phyloP scores from a whole-genome alignment of 1,284 basidiomycete species.

The Boletus mariae region DNA sequence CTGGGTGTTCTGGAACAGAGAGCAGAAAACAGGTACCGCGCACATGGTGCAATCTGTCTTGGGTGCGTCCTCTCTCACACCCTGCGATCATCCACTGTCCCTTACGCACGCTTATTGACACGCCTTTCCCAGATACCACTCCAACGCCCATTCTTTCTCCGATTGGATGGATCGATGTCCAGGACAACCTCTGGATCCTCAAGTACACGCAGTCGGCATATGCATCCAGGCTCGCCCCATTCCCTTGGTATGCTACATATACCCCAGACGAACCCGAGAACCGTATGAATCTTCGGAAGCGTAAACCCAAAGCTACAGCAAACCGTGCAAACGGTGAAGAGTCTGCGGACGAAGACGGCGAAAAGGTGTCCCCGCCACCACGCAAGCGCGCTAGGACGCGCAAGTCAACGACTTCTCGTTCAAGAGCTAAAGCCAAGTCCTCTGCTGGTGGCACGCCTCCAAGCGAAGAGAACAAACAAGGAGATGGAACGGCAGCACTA shows the following conservation, averaged over 20 bases:
- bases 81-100: conserved; percentile 2
- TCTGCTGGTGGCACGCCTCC: conserved; percentile 1
- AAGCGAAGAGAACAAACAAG: conserved; percentile 6
- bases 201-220: conserved; percentile 31
- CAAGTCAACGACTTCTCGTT: conserved; percentile 17
- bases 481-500: neutral
- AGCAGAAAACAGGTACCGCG: conserved; percentile 31
- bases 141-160: conserved; percentile 34
- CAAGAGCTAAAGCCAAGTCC: conserved; percentile 4
- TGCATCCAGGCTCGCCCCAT: conserved; percentile 19
- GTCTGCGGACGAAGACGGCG: conserved; percentile 28
- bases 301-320: conserved; percentile 19
- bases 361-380: conserved; percentile 27
- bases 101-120: conserved; percentile 11
- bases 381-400: conserved; percentile 31
- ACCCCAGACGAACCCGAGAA: conserved; percentile 30
- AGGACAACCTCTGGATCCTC: conserved; percentile 35
- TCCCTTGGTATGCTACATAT: conserved; percentile 30
- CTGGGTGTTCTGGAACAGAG: conserved; percentile 32
- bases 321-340: conserved; percentile 27
- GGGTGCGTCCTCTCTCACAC: conserved; percentile 17
- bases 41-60: conserved; percentile 26
- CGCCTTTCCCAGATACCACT: conserved; percentile 20
- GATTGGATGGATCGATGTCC: conserved; percentile 33
- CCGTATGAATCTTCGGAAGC: conserved; percentile 33